phyloP scores from a whole-genome alignment of 208 protist species.

The Trypanosoma boissoni region DNA sequence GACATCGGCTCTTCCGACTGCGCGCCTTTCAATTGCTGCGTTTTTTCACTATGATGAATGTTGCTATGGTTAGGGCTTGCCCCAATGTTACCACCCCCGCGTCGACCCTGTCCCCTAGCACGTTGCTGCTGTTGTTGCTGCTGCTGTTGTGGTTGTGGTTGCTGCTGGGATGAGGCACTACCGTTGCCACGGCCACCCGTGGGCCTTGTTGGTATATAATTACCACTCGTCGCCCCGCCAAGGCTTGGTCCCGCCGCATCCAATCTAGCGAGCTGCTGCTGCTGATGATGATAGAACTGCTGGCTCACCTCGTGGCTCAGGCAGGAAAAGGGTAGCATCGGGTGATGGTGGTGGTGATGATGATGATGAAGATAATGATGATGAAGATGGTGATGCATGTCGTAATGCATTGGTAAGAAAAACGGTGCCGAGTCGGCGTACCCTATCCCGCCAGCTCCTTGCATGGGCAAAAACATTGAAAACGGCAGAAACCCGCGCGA shows the following conservation, averaged over 20 bases:
- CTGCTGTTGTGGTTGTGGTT: no score
- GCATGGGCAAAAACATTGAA: constrained; percentile 15
- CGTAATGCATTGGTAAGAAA: constrained; percentile 14
- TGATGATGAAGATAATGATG: constrained; percentile 18
- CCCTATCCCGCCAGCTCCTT: not conserved
- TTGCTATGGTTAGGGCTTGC: not conserved
- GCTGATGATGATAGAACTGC: constrained; percentile 18
- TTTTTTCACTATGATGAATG: not conserved
- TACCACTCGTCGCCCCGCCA: no score
- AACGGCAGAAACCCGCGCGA: not conserved
- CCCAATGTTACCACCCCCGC: not conserved
- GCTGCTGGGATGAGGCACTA: no score
- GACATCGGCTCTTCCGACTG: not conserved
- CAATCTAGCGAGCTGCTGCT: constrained; percentile 1
- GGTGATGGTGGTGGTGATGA: constrained; percentile 7
- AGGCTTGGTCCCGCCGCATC: no score
- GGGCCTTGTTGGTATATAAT: no score
- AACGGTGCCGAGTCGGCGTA: constrained; percentile 15
- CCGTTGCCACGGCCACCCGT: not conserved
- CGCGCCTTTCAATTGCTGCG: not conserved
- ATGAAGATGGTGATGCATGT: constrained; percentile 9
- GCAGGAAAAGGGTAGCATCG: constrained; percentile 18
- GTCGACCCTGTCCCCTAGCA: constrained; percentile 6
- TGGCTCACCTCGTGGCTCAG: constrained; percentile 18
- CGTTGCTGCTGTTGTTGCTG: not conserved